Evolutionary conservation across 345 rosid genomes (phyloP).

Genomic region (Iberis pinnata): DNA sequence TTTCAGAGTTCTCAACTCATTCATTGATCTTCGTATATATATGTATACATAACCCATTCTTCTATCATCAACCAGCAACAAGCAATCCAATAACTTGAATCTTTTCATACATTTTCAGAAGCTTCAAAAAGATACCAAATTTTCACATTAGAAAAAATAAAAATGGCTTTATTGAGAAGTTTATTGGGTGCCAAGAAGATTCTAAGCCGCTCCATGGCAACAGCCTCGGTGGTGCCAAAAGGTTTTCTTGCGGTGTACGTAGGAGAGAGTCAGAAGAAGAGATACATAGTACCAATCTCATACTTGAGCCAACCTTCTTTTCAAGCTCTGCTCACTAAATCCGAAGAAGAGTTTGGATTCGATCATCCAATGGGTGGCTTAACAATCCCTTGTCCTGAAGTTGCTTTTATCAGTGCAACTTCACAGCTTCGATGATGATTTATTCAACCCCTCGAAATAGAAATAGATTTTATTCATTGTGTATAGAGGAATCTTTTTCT

Average conservation of each 20-base stretch:
- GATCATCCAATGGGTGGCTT: too few species aligned
- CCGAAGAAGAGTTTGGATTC: too few species aligned
- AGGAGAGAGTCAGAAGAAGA: too few species aligned
- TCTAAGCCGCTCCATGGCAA: slow-evolving; percentile 28
- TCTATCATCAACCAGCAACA: slow-evolving; percentile 22
- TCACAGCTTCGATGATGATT: slow-evolving; percentile 22
- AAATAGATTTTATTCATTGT: background rate
- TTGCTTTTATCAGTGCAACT: slow-evolving; percentile 33
- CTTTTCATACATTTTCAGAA: slow-evolving; percentile 15
- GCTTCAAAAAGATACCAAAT: slow-evolving; percentile 8
- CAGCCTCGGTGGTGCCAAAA: too few species aligned
- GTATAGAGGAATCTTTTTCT: background rate
- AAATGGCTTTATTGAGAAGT: slow-evolving; percentile 29
- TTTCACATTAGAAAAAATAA: too few species aligned
- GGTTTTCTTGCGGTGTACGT: too few species aligned
- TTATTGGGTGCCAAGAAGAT: slow-evolving; percentile 20
- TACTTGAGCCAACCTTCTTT: too few species aligned
- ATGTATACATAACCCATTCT: background rate
- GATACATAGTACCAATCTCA: too few species aligned
- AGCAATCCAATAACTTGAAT: slow-evolving; percentile 7
- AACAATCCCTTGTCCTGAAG: too few species aligned
- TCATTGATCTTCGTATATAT: slow-evolving; percentile 14
- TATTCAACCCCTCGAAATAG: background rate
- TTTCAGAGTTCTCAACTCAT: background rate
- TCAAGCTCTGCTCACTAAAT: too few species aligned